Conservation (phyloP, 106 monocot species). For the Dendrobium huoshanense region DNA sequence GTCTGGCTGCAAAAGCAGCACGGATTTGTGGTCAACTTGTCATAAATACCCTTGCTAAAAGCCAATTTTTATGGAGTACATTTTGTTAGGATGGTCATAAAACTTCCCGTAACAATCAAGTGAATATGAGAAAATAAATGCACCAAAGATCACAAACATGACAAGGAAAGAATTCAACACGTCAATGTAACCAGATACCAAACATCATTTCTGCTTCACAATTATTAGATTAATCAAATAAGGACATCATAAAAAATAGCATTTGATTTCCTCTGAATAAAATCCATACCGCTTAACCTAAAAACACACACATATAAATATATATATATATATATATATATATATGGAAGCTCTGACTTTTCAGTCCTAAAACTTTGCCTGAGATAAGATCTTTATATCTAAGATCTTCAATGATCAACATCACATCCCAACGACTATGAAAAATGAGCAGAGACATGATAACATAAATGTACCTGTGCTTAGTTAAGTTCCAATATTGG, state of each 20-base stretch:
- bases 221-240: not conserved
- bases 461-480: not conserved
- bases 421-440: not conserved
- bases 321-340: too few relatives aligned
- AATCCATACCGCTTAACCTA: not conserved
- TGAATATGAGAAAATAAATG: too few relatives aligned
- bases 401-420: not conserved
- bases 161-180: not conserved
- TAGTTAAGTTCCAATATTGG: not conserved
- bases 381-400: not conserved
- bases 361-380: not conserved
- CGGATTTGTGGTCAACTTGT: too few relatives aligned
- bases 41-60: too few relatives aligned
- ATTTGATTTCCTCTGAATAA: not conserved
- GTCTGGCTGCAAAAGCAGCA: too few relatives aligned
- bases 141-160: too few relatives aligned
- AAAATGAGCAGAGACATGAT: not conserved
- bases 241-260: not conserved
- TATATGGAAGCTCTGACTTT: too few relatives aligned
- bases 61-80: too few relatives aligned
- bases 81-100: too few relatives aligned
- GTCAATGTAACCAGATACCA: not conserved
- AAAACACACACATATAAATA: not conserved
- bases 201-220: not conserved
- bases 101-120: too few relatives aligned